phyloP scores from a whole-genome alignment of 2,329 filamentous ascomycete species.

The Lachnellula occidentalis region DNA sequence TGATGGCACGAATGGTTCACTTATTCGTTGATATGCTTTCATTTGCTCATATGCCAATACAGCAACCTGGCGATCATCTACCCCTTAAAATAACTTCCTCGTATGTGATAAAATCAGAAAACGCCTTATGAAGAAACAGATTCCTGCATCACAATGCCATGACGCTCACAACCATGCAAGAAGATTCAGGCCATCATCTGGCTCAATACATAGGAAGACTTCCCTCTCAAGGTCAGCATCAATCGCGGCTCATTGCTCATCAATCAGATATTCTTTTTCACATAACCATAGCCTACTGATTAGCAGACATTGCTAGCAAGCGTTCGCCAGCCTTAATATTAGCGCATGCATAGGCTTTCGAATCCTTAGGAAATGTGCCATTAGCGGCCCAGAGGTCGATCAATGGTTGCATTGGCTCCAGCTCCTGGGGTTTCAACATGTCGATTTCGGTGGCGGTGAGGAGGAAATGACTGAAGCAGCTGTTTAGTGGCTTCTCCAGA shows the following conservation, averaged over 20 bases:
- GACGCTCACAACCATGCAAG: conserved; percentile 17
- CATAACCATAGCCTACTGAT: background rate
- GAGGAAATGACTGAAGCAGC: conserved; percentile 81
- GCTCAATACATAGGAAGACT: conserved; percentile 9
- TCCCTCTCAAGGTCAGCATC: conserved; percentile 6
- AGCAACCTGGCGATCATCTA: background rate
- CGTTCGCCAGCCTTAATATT: conserved; percentile 56
- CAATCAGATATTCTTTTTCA: conserved; percentile 1
- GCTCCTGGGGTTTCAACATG: conserved; percentile 81
- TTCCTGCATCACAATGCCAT: conserved; percentile 20
- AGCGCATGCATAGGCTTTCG: conserved; percentile 60
- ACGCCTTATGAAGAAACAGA: conserved; percentile 15
- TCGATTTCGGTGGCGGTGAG: conserved; percentile 74
- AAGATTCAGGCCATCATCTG: conserved; percentile 11
- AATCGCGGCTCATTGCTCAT: conserved; percentile 4
- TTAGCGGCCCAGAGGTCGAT: conserved; percentile 89
- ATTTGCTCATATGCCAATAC: background rate
- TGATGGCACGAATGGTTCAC: background rate
- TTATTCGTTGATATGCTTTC: background rate
- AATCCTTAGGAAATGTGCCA: conserved; percentile 76
- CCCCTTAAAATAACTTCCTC: background rate
- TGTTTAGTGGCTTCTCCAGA: conserved; percentile 76
- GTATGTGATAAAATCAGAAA: conserved; percentile 14
- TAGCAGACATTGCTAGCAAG: conserved; percentile 36
- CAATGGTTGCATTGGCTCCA: conserved; percentile 92